Percentiles rank a stretch among this genome's conserved stretches.
phyloP scores from a whole-genome alignment of 805 yeast species.

The Hagleromyces aurorensis region DNA sequence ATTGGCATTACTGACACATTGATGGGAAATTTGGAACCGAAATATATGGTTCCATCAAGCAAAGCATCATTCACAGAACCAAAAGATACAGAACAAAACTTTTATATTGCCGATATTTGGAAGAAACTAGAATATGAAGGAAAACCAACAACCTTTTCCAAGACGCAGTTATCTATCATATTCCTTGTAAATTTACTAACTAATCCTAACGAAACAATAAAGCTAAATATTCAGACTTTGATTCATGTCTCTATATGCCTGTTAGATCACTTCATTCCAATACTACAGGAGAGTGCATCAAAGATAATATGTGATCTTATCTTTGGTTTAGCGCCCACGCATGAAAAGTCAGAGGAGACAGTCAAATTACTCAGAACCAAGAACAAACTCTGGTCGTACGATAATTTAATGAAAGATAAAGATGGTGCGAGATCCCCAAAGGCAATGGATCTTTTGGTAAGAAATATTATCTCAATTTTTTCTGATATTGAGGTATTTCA shows the following conservation, averaged over 20 bases:
- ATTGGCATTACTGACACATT: constrained; percentile 51
- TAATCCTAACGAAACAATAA: constrained; percentile 54
- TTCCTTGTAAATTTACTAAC: constrained; percentile 76
- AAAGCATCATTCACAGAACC: constrained; percentile 32
- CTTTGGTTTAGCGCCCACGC: constrained; percentile 48
- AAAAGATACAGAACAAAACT: constrained; percentile 38
- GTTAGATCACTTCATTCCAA: constrained; percentile 76
- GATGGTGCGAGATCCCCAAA: constrained; percentile 79
- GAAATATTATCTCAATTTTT: constrained; percentile 55
- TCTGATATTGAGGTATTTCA: constrained; percentile 46
- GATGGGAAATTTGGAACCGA: constrained; percentile 68
- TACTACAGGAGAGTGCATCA: constrained; percentile 80
- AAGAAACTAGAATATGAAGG: constrained; percentile 45
- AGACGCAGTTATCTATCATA: constrained; percentile 80
- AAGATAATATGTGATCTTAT: constrained; percentile 66
- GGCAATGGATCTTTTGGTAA: constrained; percentile 68
- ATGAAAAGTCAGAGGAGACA: constrained; percentile 47
- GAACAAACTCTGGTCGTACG: constrained; percentile 68
- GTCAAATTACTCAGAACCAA: constrained; percentile 50
- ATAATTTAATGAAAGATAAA: constrained; percentile 69
- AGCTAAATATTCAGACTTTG: constrained; percentile 56
- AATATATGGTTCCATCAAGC: constrained; percentile 76
- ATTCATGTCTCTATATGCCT: constrained; percentile 74
- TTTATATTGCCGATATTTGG: constrained; percentile 71
- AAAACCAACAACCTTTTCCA: constrained; percentile 71